Conservation (phyloP, 2,329 filamentous ascomycete genomes). For the Teratosphaeria epicoccoides region DNA sequence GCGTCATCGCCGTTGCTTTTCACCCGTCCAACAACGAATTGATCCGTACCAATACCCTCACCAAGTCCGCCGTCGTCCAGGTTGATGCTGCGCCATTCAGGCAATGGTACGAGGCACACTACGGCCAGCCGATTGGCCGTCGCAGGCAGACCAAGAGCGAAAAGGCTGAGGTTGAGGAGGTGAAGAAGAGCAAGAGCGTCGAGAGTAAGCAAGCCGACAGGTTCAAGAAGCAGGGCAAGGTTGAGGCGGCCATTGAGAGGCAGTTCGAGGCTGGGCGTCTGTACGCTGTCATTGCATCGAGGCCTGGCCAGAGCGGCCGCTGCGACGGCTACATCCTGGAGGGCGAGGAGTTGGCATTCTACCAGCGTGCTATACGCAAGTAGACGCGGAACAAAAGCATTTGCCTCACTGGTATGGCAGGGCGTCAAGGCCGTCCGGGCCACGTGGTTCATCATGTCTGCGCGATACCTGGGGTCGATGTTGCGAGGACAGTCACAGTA, state of each 20-base stretch:
- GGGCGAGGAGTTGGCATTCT: constrained; percentile 99
- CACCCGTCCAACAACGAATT: constrained; percentile 99
- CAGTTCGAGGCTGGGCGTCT: constrained; percentile 99
- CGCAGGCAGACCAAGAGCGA: constrained; percentile 65
- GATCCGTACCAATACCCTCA: constrained; percentile 99
- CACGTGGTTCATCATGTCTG: not conserved
- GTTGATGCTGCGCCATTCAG: constrained; percentile 97
- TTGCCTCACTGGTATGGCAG: not conserved
- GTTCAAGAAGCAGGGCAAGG: constrained; percentile 76
- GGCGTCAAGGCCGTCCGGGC: not conserved
- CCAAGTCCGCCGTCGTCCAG: constrained; percentile 97
- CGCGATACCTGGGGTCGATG: not conserved
- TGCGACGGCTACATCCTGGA: constrained; percentile 96
- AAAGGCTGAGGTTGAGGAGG: constrained; percentile 54
- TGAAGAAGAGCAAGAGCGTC: constrained; percentile 90
- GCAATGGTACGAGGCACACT: constrained; percentile 99
- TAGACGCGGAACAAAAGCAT: constrained; percentile 43
- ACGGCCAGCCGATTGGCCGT: constrained; percentile 82
- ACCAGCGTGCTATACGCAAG: constrained; percentile 99
- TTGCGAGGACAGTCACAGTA: not conserved
- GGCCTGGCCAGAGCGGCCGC: constrained; percentile 94
- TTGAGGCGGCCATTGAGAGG: constrained; percentile 84
- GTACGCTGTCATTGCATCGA: constrained; percentile 82
- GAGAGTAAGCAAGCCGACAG: constrained; percentile 94
- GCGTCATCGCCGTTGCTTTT: constrained; percentile 96